Base-by-base conservation (phyloP, 305 asterid genomes). In the Caryopteris hybrid region DNA sequence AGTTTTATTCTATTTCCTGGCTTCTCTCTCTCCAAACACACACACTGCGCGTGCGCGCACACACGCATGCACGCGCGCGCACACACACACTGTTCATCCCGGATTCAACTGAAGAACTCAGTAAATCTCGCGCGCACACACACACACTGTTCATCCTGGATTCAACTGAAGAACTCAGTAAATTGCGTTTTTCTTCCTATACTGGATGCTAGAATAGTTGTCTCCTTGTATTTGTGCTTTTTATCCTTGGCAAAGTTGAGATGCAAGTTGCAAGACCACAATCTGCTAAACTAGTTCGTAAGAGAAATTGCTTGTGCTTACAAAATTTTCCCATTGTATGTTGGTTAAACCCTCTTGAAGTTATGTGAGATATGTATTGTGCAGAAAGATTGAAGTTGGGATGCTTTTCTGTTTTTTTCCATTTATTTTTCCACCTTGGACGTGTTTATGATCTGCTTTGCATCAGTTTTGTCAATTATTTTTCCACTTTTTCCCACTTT, bases 141-240 rank as follows among this genome's bases (percentile, higher is more conserved):
- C 18, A 12, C 48, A 43, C 18, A 43, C 48, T 39, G 56, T 54
- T 63, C 61, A 57, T 72, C 48, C 61, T 2, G 5, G 25, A 8
- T 58, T 18, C 57, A 60, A 41, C 58, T 62, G 43, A 31, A 51
- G 47, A 61, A 59, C n/a, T 46, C 0, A 66, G 71, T 73, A 60
- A 54, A 61, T 66, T 65, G 47, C 61, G 27, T 54, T 36, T 61
- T 41, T 29, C 66, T 62, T 57, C 29, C n/a, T 70, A 39, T 66
- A 25, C 7, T 38, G 14, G 72, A 41, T 23, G 38, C 64, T 51
- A 34, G 50, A 23, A 57, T 34, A 1, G 10, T 1, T 6, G 3
- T 39, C 20, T 27, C 51, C n/a, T 69, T 36, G 43, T 64, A 29
- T 43, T 63, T 43, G 42, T 52, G 55, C 58, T 47, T 29, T 58